Evolutionary conservation across 768 basidiomycete species (phyloP), one percentile per base, ranked within the genome.

Genomic region (Porphyrellus cyaneotinctus): DNA sequence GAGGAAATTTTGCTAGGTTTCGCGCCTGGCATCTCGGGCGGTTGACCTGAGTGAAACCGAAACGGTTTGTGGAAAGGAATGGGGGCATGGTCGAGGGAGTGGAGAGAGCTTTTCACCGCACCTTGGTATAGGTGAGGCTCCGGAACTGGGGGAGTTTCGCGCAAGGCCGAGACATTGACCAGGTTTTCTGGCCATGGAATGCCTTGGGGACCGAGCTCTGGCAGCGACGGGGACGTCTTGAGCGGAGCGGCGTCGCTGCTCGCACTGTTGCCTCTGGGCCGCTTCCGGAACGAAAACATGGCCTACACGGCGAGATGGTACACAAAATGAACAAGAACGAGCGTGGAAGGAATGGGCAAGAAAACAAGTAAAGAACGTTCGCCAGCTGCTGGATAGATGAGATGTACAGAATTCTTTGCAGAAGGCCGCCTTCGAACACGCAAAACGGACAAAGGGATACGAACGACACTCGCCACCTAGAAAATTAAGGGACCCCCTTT

Each of bases 51-150:
- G 70, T 62, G 52, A 48, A 59, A 52, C 54, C 85, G 79, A 77
- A 88, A 89, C 43, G 89, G 89, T 80, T 87, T 88, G 71, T 91
- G 88, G 78, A 90, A 91, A 60, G 83, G 78, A 69, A 87, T 85
- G 63, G 84, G 74, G 67, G 71, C 65, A 51, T 71, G 70, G 66
- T 78, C 73, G 70, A 70, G 60, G 53, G 75, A 75, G 63, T 78
- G 75, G 65, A 88, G 78, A 69, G 83, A 85, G 65, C 78, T 80
- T 77, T 81, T 84, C 58, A 78, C 74, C 75, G 86, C 85, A 83
- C 85, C 86, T 79, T 82, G 78, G 66, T 72, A 64, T 67, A 66
- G 69, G 57, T 62, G 46, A 72, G 71, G 62, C 69, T 67, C 52
- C 67, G 66, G 54, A 49, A 44, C 12, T 35, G 61, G 43, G 35